Percentiles rank a stretch among this genome's conserved stretches.
phyloP scores from a whole-genome alignment of 495 filamentous ascomycete species.

The Astrothelium macrocarpum region DNA sequence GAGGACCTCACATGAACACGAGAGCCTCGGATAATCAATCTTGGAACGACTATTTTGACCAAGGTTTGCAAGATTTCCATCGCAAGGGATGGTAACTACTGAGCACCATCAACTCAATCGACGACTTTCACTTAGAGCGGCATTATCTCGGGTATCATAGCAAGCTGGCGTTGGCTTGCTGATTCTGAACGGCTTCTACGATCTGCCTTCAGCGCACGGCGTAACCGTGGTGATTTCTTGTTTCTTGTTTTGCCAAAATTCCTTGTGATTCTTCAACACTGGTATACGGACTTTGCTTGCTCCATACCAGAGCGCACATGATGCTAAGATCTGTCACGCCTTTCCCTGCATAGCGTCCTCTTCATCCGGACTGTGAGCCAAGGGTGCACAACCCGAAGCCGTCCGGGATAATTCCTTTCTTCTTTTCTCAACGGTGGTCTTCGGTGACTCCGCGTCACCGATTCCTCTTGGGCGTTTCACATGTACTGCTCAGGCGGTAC shows the following conservation, averaged over 20 bases:
- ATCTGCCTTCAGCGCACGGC: neutral
- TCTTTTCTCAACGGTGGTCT: neutral
- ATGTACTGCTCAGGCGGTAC: constrained; percentile 3
- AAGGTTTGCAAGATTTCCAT: constrained; percentile 60
- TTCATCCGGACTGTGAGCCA: neutral
- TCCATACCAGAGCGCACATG: neutral
- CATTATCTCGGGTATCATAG: neutral
- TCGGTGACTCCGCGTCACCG: neutral
- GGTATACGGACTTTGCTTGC: neutral
- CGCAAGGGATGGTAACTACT: constrained; percentile 54
- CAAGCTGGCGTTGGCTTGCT: constrained; percentile 5
- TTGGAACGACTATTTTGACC: constrained; percentile 53
- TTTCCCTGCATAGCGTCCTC: neutral
- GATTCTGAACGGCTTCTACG: neutral
- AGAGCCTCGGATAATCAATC: neutral
- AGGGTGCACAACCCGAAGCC: neutral
- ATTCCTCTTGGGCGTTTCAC: neutral
- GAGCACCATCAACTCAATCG: neutral
- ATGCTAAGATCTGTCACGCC: neutral
- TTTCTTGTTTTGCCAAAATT: neutral
- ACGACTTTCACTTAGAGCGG: neutral
- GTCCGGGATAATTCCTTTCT: neutral
- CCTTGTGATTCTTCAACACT: neutral
- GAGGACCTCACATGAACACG: neutral
- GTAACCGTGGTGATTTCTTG: neutral